Evolutionary conservation across 192 early-diverging fungal genomes (phyloP).

Genomic region (Gonapodya sp.): DNA sequence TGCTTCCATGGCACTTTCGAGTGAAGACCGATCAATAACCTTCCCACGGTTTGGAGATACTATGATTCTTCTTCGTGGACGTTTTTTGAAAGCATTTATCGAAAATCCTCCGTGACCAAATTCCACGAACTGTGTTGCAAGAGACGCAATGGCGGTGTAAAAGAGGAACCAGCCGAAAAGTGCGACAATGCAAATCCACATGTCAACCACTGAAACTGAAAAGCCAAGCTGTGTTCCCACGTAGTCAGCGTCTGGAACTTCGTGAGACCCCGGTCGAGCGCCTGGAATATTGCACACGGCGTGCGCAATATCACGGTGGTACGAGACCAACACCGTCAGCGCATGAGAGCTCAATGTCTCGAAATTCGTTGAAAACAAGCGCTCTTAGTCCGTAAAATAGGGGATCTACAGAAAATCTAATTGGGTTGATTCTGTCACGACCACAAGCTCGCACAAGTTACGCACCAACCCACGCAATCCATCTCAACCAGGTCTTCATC

Average conservation of each 20-base stretch:
- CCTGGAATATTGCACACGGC: constrained; percentile 60
- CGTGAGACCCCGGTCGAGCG: constrained; percentile 33
- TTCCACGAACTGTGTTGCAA: constrained; percentile 53
- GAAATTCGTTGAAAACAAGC: constrained; percentile 50
- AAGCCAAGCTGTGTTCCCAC: constrained; percentile 42
- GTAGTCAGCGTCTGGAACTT: constrained; percentile 54
- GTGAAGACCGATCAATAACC: no score
- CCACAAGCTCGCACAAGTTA: no score
- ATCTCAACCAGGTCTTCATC: constrained; percentile 52
- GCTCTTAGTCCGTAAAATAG: constrained; percentile 47
- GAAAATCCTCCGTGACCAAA: constrained; percentile 42
- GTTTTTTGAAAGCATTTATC: constrained; percentile 38
- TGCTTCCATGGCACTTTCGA: no score
- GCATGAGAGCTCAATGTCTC: constrained; percentile 10
- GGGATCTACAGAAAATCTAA: no score
- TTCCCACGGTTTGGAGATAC: no score
- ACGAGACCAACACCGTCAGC: constrained; percentile 35
- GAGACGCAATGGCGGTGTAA: constrained; percentile 23
- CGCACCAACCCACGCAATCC: constrained; percentile 59
- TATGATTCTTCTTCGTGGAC: no score
- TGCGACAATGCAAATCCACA: constrained; percentile 52
- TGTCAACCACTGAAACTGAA: constrained; percentile 38
- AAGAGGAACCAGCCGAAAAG: constrained; percentile 32
- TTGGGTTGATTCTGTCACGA: no score
- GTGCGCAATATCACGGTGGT: constrained; percentile 32